Percentiles rank a stretch among this genome's conserved stretches.
Evolutionary conservation across 2,329 filamentous ascomycete genomes (phyloP).

Genomic region (Neophaeococcomyces aloes): DNA sequence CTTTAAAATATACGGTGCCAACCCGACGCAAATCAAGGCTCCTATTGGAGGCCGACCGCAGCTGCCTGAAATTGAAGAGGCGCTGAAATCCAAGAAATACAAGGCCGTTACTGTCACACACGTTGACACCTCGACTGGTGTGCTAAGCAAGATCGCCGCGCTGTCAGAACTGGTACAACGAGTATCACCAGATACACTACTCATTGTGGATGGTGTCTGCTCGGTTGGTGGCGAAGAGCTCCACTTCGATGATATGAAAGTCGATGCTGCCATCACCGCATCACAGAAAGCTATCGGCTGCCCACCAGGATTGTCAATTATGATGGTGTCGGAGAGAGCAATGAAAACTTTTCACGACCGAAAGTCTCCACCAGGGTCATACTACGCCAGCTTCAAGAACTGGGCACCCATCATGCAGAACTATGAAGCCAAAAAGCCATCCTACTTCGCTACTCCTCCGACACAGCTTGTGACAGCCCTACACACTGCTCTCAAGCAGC

Average conservation of each 20-base stretch:
- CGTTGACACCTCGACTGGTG: constrained; percentile 93
- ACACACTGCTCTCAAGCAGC: constrained; percentile 77
- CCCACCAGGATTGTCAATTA: constrained; percentile 85
- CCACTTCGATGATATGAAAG: constrained; percentile 84
- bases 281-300: constrained; percentile 95
- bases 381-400: constrained; percentile 95
- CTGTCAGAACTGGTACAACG: constrained; percentile 72
- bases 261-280: constrained; percentile 88
- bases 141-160: constrained; percentile 79
- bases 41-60: constrained; percentile 81
- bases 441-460: constrained; percentile 94
- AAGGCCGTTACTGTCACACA: constrained; percentile 93
- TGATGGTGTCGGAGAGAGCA: constrained; percentile 83
- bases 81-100: constrained; percentile 81
- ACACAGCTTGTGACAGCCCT: constrained; percentile 89
- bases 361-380: constrained; percentile 71
- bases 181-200: constrained; percentile 80
- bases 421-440: constrained; percentile 94
- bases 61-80: constrained; percentile 76
- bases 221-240: constrained; percentile 95
- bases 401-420: constrained; percentile 99
- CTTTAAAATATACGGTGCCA: constrained; percentile 79
- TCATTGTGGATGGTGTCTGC: constrained; percentile 94
- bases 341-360: constrained; percentile 69
- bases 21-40: constrained; percentile 79